phyloP scores from a whole-genome alignment of 257 asterid species.

The Anisodus tanguticus region DNA sequence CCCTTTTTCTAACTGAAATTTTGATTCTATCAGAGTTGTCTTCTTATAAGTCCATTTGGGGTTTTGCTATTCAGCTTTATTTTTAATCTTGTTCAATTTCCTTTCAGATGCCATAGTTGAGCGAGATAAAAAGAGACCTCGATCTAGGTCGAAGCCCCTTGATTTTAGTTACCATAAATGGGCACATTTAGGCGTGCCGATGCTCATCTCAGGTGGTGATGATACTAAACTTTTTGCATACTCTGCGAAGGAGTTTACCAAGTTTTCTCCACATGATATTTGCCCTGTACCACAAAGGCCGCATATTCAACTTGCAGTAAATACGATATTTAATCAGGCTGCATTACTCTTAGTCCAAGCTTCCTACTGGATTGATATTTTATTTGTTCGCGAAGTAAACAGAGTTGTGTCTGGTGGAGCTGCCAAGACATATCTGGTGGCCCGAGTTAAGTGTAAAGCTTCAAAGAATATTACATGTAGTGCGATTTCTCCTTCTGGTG shows the following conservation, averaged over 20 bases:
- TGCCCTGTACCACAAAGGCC: constrained; percentile 87
- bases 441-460: constrained; percentile 71
- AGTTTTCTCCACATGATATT: constrained; percentile 85
- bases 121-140: constrained; percentile 56
- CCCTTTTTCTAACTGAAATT: background rate
- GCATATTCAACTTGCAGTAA: constrained; percentile 64
- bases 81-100: constrained; percentile 27
- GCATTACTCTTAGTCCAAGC: constrained; percentile 74
- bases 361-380: constrained; percentile 63
- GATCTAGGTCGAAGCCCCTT: constrained; percentile 59
- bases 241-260: constrained; percentile 82
- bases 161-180: constrained; percentile 84
- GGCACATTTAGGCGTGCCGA: constrained; percentile 96
- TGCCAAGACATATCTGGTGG: constrained; percentile 68
- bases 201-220: constrained; percentile 96
- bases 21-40: background rate
- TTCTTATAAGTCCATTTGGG: background rate
- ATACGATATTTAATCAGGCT: constrained; percentile 50
- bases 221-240: constrained; percentile 84
- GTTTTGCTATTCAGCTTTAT: background rate
- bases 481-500: constrained; percentile 80
- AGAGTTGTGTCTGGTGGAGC: constrained; percentile 58
- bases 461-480: constrained; percentile 92
- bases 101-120: constrained; percentile 61
- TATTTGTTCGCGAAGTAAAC: constrained; percentile 37